phyloP scores from a whole-genome alignment of 352 stramenopile genomes.

The Globisporangium ultimum region DNA sequence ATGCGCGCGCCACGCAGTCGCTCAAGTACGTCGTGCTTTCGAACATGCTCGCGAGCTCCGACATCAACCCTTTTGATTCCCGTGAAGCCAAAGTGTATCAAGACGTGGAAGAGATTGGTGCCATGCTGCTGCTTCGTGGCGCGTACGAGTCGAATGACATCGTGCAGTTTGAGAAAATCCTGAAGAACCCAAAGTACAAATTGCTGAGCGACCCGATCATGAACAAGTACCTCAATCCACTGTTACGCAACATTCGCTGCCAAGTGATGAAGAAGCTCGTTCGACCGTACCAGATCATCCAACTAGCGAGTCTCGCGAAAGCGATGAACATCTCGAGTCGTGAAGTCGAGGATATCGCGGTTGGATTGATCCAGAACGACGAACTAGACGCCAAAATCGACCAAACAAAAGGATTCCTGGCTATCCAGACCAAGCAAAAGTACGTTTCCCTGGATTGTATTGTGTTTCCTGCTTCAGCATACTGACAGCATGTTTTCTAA shows the following conservation, averaged over 20 bases:
- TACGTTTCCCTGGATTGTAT: constrained; percentile 13
- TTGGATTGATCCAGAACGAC: constrained; percentile 90
- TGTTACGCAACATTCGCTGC: constrained; percentile 92
- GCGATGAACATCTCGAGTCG: constrained; percentile 87
- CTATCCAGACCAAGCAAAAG: constrained; percentile 52
- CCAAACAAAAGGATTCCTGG: constrained; percentile 64
- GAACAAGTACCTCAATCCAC: constrained; percentile 84
- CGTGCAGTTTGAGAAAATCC: constrained; percentile 89
- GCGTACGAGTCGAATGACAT: constrained; percentile 91
- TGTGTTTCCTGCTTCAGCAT: neutral
- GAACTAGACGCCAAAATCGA: constrained; percentile 90
- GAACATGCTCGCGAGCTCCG: constrained; percentile 90
- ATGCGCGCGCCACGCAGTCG: constrained; percentile 83
- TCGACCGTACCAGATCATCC: constrained; percentile 89
- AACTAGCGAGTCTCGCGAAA: constrained; percentile 80
- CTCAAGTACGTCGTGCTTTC: constrained; percentile 92
- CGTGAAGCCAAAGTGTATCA: constrained; percentile 92
- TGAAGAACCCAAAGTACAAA: constrained; percentile 89
- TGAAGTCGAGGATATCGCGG: constrained; percentile 90
- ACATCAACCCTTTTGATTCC: constrained; percentile 94
- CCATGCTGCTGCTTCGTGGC: constrained; percentile 66
- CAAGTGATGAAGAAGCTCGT: constrained; percentile 92
- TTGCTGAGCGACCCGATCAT: constrained; percentile 94
- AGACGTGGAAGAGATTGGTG: constrained; percentile 74
- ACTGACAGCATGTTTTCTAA: neutral